Base-by-base conservation (phyloP, 2,329 filamentous ascomycete species). In the Hortaea werneckii region DNA sequence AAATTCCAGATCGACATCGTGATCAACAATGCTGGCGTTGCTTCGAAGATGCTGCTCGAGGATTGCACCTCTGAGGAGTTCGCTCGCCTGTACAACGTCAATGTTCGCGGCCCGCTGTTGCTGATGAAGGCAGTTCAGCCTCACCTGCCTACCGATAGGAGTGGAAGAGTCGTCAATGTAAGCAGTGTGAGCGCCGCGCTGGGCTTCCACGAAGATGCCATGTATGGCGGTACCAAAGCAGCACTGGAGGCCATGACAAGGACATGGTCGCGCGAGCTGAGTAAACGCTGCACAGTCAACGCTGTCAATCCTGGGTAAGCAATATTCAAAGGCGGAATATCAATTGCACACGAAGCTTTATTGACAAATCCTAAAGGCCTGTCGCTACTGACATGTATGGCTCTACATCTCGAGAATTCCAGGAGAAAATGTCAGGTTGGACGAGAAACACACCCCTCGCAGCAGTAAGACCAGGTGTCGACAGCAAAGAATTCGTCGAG, bases 11-110 rank as follows among this genome's bases (percentile, higher is more conserved):
- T 94, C 58, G 86, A 94, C 67, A 86, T 94, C 50, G 71, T 94
- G 44, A 71, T 94, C 71, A 94, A 94, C 75, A 94, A 94, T 64
- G 87, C 88, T 29, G 88, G 86, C 27, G 69, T 78, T 2, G 67
- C 72, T 8, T 65, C 77, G 35, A 90, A 92, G 67, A 77, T 82
- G 55, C 63, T 69, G 27, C 67, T 85, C 26, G 74, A 78, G 42
- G 76, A 84, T 28, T 77, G 87, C 51, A 76, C 75, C 4, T 60
- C 73, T 5, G 72, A 73, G 9, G 77, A 88, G 58, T 94, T 89
- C 67, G 74, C 80, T 38, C 70, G 75, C 55, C 80, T 83, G 46
- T 94, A 87, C 69, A 76, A 77, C 46, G 76, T 92, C 67, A 94
- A 94, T 60, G 87, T 94, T 20, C 76, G 87, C 7, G 87, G 85